These are phyloP conservation scores for Parafenestella ontariensis DNA, from an alignment of 2,329 filamentous ascomycete genomes.

Conservation along the genomic window DNA sequence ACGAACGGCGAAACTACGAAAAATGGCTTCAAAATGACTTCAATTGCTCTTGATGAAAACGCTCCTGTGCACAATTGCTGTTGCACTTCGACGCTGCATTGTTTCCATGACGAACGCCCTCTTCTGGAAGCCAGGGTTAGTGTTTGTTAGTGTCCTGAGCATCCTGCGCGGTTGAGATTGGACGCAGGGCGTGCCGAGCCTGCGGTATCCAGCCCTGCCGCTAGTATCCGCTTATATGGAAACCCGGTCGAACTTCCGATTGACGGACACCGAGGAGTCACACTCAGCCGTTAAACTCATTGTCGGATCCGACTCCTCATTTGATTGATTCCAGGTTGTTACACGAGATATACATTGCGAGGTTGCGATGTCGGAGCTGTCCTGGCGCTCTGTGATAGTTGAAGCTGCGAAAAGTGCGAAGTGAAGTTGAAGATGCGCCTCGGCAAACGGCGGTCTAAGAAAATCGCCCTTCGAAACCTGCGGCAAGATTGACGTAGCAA, in stretches of 20 bases:
- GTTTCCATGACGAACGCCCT: slow-evolving; percentile 6
- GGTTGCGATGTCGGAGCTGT: slow-evolving; percentile 8
- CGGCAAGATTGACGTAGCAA: slow-evolving; percentile 15
- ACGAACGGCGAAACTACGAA: too few relatives aligned
- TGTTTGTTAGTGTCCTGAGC: slow-evolving; percentile 13
- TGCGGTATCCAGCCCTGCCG: slow-evolving; percentile 28
- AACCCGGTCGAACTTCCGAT: slow-evolving; percentile 17
- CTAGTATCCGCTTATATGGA: slow-evolving; percentile 30
- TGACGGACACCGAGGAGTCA: slow-evolving; percentile 16
- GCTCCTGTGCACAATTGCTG: too few relatives aligned
- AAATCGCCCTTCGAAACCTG: slow-evolving; percentile 14
- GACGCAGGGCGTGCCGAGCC: slow-evolving; percentile 31
- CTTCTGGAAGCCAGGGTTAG: slow-evolving; percentile 13
- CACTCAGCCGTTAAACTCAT: slow-evolving; percentile 17
- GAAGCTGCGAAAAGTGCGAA: background rate
- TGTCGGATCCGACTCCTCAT: slow-evolving; percentile 7
- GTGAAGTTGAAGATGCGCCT: slow-evolving; percentile 2
- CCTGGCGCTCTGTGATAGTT: background rate
- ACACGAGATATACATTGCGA: background rate
- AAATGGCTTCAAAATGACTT: too few relatives aligned
- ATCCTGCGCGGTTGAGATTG: slow-evolving; percentile 3
- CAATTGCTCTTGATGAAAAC: slow-evolving; percentile 9
- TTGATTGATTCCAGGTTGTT: background rate
- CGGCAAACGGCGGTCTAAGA: slow-evolving; percentile 32
- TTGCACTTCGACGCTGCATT: background rate